Evolutionary conservation across 495 filamentous ascomycete species (phyloP).

Genomic region (Neurospora sp.): DNA sequence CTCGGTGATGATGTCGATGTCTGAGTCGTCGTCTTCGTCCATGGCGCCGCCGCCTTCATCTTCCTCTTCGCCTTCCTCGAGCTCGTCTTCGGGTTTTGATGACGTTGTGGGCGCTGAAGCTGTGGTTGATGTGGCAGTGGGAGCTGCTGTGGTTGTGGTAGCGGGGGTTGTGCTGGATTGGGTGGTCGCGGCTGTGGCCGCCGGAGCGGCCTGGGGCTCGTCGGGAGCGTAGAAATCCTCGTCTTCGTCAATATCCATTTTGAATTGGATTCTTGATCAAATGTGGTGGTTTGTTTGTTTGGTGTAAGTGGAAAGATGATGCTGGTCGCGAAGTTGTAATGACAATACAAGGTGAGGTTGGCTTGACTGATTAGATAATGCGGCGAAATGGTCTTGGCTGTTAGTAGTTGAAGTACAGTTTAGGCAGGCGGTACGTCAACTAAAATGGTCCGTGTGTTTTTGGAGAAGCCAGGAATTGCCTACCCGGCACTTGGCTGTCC

Average conservation of each 20-base stretch:
- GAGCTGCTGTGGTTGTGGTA: not conserved
- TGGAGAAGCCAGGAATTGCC: not conserved
- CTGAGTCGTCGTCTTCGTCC: slow-evolving; percentile 50
- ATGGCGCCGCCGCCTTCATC: slow-evolving; percentile 61
- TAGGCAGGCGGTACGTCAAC: slow-evolving; percentile 18
- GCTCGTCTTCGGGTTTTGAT: slow-evolving; percentile 29
- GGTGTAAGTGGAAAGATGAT: not conserved
- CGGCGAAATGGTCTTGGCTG: not conserved
- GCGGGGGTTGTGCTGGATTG: not conserved
- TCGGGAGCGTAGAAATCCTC: slow-evolving; percentile 58
- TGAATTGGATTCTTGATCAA: slow-evolving; percentile 1
- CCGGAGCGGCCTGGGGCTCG: slow-evolving; percentile 25
- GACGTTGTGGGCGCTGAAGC: slow-evolving; percentile 3
- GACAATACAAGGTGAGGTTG: slow-evolving; percentile 17
- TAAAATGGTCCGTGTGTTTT: not conserved
- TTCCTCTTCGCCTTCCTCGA: slow-evolving; percentile 52
- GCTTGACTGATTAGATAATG: slow-evolving; percentile 18
- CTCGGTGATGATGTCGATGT: slow-evolving; percentile 93
- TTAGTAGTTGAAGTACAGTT: slow-evolving; percentile 1
- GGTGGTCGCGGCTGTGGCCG: slow-evolving; percentile 11
- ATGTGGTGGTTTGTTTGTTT: not conserved
- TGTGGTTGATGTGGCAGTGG: not conserved
- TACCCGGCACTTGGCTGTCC: not conserved
- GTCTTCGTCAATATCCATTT: slow-evolving; percentile 61
- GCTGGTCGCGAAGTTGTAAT: not conserved